These are phyloP conservation scores for Boletus sp. DNA, from an alignment of 768 basidiomycete genomes.

Conservation along the genomic window DNA sequence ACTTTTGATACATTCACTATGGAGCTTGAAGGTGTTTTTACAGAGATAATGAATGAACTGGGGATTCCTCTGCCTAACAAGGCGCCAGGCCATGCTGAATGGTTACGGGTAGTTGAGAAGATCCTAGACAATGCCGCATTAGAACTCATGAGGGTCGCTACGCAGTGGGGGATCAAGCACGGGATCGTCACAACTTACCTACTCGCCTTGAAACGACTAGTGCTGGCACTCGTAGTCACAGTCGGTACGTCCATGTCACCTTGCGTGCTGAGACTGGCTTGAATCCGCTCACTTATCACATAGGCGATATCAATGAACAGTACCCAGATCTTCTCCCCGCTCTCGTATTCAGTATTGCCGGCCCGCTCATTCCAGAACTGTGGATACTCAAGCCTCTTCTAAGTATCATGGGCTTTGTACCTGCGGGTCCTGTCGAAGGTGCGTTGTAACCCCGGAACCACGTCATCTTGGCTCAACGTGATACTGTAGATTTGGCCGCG, in stretches of 20 bases:
- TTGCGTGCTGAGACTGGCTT: too few species aligned
- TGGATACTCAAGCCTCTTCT: slow-evolving; percentile 17
- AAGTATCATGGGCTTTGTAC: slow-evolving; percentile 15
- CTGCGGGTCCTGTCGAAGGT: too few species aligned
- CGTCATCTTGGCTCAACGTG: not conserved
- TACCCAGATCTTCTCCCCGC: slow-evolving; percentile 6
- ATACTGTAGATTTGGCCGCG: slow-evolving; percentile 9
- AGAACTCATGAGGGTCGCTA: too few species aligned
- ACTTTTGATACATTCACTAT: too few species aligned
- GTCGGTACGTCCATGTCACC: slow-evolving; percentile 4
- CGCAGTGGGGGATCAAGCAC: too few species aligned
- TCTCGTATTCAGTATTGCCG: slow-evolving; percentile 2
- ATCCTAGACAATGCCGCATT: too few species aligned
- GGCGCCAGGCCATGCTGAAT: too few species aligned
- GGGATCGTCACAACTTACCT: too few species aligned
- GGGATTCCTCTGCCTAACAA: too few species aligned
- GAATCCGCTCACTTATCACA: not conserved
- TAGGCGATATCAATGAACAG: slow-evolving; percentile 14
- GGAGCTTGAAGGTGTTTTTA: too few species aligned
- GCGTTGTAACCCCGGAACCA: accelerated
- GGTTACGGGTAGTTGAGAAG: too few species aligned
- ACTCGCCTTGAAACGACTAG: not conserved
- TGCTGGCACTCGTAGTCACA: slow-evolving; percentile 1
- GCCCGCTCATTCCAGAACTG: slow-evolving; percentile 10
- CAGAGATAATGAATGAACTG: not conserved